phyloP scores from a whole-genome alignment of 495 filamentous ascomycete species.

The Trichoderma gamsii region DNA sequence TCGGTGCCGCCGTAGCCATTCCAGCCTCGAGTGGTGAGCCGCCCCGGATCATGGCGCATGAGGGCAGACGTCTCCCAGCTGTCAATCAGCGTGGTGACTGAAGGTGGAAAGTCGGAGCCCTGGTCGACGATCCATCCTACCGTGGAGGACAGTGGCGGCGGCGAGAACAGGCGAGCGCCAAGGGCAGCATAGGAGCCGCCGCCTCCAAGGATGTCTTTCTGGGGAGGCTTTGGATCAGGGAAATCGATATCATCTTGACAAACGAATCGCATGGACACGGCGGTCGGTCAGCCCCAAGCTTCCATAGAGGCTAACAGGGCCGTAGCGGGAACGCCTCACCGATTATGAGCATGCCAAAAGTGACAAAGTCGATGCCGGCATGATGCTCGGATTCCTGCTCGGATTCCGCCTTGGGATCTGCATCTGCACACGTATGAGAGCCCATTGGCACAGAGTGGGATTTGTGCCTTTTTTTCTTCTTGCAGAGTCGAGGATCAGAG shows the following conservation, averaged over 20 bases:
- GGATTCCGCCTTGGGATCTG: not conserved
- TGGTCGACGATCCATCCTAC: slow-evolving; percentile 90
- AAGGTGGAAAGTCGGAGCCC: slow-evolving; percentile 75
- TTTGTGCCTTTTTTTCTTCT: not conserved
- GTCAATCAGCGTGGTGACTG: slow-evolving; percentile 54
- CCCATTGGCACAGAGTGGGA: not conserved
- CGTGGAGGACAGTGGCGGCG: slow-evolving; percentile 47
- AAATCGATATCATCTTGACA: slow-evolving; percentile 84
- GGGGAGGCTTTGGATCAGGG: slow-evolving; percentile 51
- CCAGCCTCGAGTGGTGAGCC: slow-evolving; percentile 83
- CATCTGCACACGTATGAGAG: not conserved
- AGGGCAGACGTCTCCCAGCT: slow-evolving; percentile 68
- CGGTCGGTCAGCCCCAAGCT: not conserved
- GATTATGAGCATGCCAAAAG: slow-evolving; percentile 93
- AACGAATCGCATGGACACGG: slow-evolving; percentile 4
- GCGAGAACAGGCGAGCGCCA: slow-evolving; percentile 81
- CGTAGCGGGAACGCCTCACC: slow-evolving; percentile 45
- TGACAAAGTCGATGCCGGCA: slow-evolving; percentile 65
- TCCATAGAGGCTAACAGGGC: slow-evolving; percentile 1
- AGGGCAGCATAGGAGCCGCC: slow-evolving; percentile 81
- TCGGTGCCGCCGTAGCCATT: slow-evolving; percentile 65
- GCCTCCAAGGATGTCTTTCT: slow-evolving; percentile 72
- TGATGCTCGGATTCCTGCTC: not conserved
- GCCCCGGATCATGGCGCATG: slow-evolving; percentile 57
- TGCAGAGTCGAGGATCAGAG: not conserved